Evolutionary conservation across 2,329 filamentous ascomycete species (phyloP).

Genomic region (Aspergillus fischeri): DNA sequence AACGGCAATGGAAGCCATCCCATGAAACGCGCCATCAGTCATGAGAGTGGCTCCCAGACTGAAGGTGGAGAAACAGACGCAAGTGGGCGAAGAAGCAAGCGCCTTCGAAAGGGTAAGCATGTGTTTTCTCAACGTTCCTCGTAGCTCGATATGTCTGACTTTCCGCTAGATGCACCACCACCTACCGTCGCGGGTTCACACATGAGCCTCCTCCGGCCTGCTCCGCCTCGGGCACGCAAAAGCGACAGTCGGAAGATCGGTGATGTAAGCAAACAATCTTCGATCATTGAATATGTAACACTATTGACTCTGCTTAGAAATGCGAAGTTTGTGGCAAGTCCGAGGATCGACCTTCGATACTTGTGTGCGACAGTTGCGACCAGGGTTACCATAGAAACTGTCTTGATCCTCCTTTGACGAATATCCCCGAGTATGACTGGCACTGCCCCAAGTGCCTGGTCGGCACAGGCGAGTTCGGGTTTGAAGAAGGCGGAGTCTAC

Average conservation of each 20-base stretch:
- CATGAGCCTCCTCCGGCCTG: slow-evolving; percentile 89
- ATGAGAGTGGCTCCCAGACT: slow-evolving; percentile 44
- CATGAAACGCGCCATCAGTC: slow-evolving; percentile 74
- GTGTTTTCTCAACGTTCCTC: slow-evolving; percentile 12
- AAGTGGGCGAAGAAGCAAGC: slow-evolving; percentile 79
- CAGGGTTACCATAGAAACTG: slow-evolving; percentile 82
- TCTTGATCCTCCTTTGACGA: slow-evolving; percentile 77
- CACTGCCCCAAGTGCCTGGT: slow-evolving; percentile 94
- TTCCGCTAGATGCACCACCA: slow-evolving; percentile 37
- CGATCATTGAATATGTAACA: background rate
- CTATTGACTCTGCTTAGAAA: slow-evolving; percentile 50
- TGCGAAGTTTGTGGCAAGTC: slow-evolving; percentile 84
- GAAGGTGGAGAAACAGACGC: slow-evolving; percentile 56
- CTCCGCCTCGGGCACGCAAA: slow-evolving; percentile 56
- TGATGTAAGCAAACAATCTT: slow-evolving; percentile 43
- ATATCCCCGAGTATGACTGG: slow-evolving; percentile 82
- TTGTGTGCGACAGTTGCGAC: slow-evolving; percentile 90
- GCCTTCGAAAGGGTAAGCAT: slow-evolving; percentile 73
- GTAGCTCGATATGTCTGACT: background rate
- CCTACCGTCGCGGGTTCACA: slow-evolving; percentile 90
- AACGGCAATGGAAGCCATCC: slow-evolving; percentile 53
- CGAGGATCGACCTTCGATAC: slow-evolving; percentile 65
- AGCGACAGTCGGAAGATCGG: slow-evolving; percentile 55
- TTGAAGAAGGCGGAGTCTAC: slow-evolving; percentile 94
- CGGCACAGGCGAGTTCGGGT: slow-evolving; percentile 93